These are phyloP conservation scores for Harringtonia lauricola DNA, from an alignment of 2,329 filamentous ascomycete genomes.

Conservation along the genomic window DNA sequence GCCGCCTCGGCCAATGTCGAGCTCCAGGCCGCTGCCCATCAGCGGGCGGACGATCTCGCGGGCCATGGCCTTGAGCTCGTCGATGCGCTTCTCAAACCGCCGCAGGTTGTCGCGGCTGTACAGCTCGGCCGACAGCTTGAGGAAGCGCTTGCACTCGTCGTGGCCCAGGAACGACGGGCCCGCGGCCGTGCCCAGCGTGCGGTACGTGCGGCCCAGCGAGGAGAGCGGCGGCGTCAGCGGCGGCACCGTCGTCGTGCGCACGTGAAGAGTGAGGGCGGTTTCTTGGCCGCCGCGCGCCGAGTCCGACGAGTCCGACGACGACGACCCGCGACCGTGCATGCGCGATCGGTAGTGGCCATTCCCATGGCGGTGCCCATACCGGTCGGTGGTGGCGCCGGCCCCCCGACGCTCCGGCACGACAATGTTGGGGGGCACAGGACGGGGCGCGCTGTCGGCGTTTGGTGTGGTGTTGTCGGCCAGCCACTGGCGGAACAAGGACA, in stretches of 20 bases:
- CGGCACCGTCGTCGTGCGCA: conserved; percentile 19
- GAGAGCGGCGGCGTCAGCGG: conserved; percentile 37
- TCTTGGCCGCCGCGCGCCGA: background rate
- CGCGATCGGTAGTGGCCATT: conserved; percentile 9
- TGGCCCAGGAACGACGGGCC: conserved; percentile 60
- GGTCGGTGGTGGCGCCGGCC: conserved; percentile 3
- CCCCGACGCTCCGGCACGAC: conserved; percentile 23
- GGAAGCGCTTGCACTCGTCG: conserved; percentile 82
- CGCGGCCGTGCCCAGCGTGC: conserved; percentile 56
- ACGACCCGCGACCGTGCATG: conserved; percentile 18
- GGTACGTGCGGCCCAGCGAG: conserved; percentile 62
- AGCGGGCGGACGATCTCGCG: conserved; percentile 73
- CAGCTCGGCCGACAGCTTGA: conserved; percentile 70
- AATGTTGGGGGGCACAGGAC: background rate
- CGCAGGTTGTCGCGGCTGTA: conserved; percentile 81
- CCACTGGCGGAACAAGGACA: conserved; percentile 86
- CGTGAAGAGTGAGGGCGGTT: conserved; percentile 8
- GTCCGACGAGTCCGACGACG: conserved; percentile 11
- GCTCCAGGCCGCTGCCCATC: conserved; percentile 75
- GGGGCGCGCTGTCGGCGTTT: conserved; percentile 20
- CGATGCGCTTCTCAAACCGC: conserved; percentile 75
- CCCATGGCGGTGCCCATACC: conserved; percentile 11
- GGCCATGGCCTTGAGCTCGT: conserved; percentile 79
- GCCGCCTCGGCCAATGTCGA: conserved; percentile 48
- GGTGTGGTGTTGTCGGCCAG: conserved; percentile 78